Conservation (phyloP, 2,329 filamentous ascomycete genomes). For the Epichloe hybrida region DNA sequence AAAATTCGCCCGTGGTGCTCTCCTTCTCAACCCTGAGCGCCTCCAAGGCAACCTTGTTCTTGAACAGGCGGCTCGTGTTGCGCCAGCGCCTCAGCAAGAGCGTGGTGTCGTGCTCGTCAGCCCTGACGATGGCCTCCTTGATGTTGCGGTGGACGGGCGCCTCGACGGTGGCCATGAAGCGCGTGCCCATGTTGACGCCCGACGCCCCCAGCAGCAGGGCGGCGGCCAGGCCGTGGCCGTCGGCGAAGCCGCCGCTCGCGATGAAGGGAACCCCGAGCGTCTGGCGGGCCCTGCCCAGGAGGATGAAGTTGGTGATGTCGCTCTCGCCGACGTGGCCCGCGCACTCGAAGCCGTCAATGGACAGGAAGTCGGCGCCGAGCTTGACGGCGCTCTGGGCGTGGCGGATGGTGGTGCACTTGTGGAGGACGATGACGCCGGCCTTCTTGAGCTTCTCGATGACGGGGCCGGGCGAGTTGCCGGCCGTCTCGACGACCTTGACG, state of each 20-base stretch:
- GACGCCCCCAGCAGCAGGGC: slow-evolving; percentile 81
- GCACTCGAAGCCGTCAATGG: slow-evolving; percentile 96
- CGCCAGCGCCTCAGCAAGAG: slow-evolving; percentile 81
- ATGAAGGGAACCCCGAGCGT: slow-evolving; percentile 80
- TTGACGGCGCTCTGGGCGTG: slow-evolving; percentile 87
- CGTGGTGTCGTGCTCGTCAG: slow-evolving; percentile 82
- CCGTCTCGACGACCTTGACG: slow-evolving; percentile 81
- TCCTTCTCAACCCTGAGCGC: slow-evolving; percentile 73
- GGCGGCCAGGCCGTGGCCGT: slow-evolving; percentile 84
- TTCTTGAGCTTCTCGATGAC: slow-evolving; percentile 82
- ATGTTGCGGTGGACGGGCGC: slow-evolving; percentile 86
- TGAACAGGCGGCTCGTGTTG: slow-evolving; percentile 81
- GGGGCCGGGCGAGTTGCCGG: slow-evolving; percentile 76
- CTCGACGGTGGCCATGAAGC: slow-evolving; percentile 94
- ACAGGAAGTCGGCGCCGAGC: slow-evolving; percentile 90
- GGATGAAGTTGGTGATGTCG: slow-evolving; percentile 81
- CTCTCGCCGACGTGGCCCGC: slow-evolving; percentile 79
- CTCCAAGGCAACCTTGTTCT: slow-evolving; percentile 74
- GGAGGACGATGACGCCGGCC: slow-evolving; percentile 64
- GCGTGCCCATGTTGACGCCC: slow-evolving; percentile 96
- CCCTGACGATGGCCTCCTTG: slow-evolving; percentile 81
- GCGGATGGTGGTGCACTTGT: slow-evolving; percentile 95
- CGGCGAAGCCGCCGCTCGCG: slow-evolving; percentile 88
- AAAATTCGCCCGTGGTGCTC: slow-evolving; percentile 75
- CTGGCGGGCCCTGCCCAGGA: slow-evolving; percentile 75